Percentiles rank a stretch among this genome's conserved stretches.
Conservation (phyloP, 768 basidiomycete genomes). For the Rhodotorula toruloides region DNA sequence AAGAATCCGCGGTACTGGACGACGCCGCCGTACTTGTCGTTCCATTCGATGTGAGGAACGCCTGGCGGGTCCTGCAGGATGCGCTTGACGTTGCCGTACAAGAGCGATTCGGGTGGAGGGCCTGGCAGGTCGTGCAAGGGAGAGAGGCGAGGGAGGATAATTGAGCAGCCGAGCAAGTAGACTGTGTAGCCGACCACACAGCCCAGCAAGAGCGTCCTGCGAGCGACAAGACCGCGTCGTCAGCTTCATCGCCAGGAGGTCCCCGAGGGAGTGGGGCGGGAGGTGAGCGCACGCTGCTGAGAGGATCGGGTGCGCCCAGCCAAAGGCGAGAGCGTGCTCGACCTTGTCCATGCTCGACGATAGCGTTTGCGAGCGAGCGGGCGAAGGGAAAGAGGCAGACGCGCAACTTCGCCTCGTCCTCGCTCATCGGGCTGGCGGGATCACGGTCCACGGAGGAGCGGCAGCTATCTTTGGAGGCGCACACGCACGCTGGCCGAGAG, state of each 20-base stretch:
- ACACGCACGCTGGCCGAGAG: too few relatives aligned
- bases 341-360: background rate
- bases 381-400: too few relatives aligned
- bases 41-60: slow-evolving; percentile 55
- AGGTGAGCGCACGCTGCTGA: background rate
- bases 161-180: background rate
- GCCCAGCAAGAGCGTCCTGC: background rate
- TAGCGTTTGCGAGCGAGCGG: background rate
- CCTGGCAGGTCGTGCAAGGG: slow-evolving; percentile 23
- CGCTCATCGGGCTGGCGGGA: too few relatives aligned
- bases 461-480: too few relatives aligned
- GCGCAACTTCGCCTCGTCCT: too few relatives aligned
- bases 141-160: slow-evolving; percentile 7
- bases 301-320: background rate
- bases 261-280: background rate
- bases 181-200: background rate
- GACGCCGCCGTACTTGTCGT: slow-evolving; percentile 55
- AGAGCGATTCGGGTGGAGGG: background rate
- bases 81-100: slow-evolving; percentile 9
- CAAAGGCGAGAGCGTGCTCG: too few relatives aligned
- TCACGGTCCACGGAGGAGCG: too few relatives aligned
- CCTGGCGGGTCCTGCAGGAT: slow-evolving; percentile 50
- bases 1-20: slow-evolving; percentile 49
- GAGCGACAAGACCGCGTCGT: background rate
- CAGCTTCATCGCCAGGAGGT: background rate